Base-by-base conservation (phyloP, 345 rosid species). In the Camelina hispida region DNA sequence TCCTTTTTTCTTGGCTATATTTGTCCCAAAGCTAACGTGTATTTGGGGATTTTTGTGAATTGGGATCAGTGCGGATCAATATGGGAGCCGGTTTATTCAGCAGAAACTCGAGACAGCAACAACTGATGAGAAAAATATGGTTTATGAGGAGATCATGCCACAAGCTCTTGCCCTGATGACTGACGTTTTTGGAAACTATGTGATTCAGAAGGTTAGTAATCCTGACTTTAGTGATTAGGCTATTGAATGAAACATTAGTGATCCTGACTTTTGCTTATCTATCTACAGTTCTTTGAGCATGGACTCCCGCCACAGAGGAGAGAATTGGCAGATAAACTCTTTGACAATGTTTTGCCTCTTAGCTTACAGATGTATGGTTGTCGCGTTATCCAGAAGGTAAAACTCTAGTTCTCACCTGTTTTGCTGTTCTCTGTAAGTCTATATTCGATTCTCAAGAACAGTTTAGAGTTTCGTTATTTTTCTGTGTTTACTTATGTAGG, bases 301-400 rank as follows among this genome's bases (percentile, higher is more conserved):
- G 98, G 98, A 79, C 85, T 87, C 79, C 78, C 93, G 4, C 23
- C 90, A 37, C 98, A 93, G 83, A 78, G 89, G 62, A 86, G 97
- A 79, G 93, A 93, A 77, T 81, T 93, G 48, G 96, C 90, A 15
- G 91, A 89, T 63, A 88, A 91, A 82, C 91, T 91, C 37, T 81
- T 84, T 73, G 85, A 90, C 66, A 91, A 89, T 79, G 97, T 93
- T 48, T 83, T 93, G 78, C 80, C 91, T 16, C 94, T 93, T 62
- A 91, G 98, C 82, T 87, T 93, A 75, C 98, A 93, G 74, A 93
- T 93, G 98, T 93, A 93, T 81, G 98, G 98, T 38, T 93, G 98
- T 53, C 96, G 98, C 75, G 98, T 93, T 52, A 91, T 93, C 79
- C 98, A 93, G 74, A 93, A 91, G 97, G 98, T 93, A 76, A 46